Conservation (phyloP, 257 asterid genomes). For the Schizonepeta tenuifolia region DNA sequence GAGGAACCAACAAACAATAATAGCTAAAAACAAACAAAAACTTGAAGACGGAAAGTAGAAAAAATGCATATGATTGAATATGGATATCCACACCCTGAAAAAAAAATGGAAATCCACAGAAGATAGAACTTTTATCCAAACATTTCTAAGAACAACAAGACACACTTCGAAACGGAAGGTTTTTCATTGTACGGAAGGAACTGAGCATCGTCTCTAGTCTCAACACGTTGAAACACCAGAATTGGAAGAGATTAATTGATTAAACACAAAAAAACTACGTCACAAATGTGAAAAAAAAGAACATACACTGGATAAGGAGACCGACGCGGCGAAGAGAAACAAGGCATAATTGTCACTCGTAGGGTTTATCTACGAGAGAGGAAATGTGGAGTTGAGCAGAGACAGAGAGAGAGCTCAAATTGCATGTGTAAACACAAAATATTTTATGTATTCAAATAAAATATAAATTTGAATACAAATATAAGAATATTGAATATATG, state of each 20-base stretch:
- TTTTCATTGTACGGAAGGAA: neutral
- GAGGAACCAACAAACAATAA: no score
- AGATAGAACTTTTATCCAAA: neutral
- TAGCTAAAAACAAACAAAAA: no score
- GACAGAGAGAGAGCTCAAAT: constrained; percentile 24
- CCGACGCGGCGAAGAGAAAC: neutral
- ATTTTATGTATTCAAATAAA: no score
- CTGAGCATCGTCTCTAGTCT: neutral
- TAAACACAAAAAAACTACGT: neutral
- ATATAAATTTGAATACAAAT: no score
- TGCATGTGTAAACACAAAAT: no score
- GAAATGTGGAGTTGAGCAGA: neutral
- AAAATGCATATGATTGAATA: neutral
- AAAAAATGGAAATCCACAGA: no score
- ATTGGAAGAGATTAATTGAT: neutral
- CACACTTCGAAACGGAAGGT: neutral
- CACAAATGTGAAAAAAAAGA: neutral
- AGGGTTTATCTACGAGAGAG: neutral
- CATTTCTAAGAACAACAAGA: neutral
- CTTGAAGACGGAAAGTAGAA: neutral
- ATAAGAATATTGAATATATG: no score
- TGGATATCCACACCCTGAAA: neutral
- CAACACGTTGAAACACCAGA: neutral
- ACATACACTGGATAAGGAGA: neutral
- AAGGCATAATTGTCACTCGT: neutral